Evolutionary conservation across 164 flowering plant genomes (phyloP), one percentile per base, ranked within the genome.

Genomic region (Euptelea pleiosperma): DNA sequence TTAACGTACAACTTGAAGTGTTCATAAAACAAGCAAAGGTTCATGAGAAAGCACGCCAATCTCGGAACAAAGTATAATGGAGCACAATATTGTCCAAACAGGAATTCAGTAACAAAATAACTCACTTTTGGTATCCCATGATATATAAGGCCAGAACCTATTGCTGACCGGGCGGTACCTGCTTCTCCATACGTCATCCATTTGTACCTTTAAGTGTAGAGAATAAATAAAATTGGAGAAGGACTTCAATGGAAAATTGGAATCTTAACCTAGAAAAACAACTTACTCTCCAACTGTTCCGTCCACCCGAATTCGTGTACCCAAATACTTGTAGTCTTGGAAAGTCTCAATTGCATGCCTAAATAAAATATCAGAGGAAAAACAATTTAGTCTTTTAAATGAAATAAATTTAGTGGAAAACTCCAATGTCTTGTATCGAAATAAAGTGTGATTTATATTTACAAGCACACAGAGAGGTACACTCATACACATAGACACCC

Each of bases 121-220:
- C 76, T 73, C 62, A 79, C 99, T 72, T 81, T 78, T 58, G 85
- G 73, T 61, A 94, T 58, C 25, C 97, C 93, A 75, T 85, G 76
- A 73, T 79, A 69, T 8, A 76, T 47, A 36, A 94, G 73, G 44
- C 88, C 97, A 53, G 99, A 94, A 68, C 99, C 99, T 45, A 91
- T 60, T 36, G 89, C 90, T 22, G 89, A 48, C 43, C 99, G 82
- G 30, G 96, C 88, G 52, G 83, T 83, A 43, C 85, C 78, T 46
- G 84, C 95, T 74, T 91, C 97, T 73, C 97, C 99, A 80, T 79
- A 94, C 60, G 99, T 91, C 86, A 91, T 79, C 99, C 99, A 94
- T 75, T 86, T 89, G 80, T 94, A 94, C 73, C 97, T 87, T 60
- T 31, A 66, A 35, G 26, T 25, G 42, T 42, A 45, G 46, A 64